These are phyloP conservation scores for Mortierella polycephala DNA, from an alignment of 371 early-diverging fungal genomes.

Conservation along the genomic window DNA sequence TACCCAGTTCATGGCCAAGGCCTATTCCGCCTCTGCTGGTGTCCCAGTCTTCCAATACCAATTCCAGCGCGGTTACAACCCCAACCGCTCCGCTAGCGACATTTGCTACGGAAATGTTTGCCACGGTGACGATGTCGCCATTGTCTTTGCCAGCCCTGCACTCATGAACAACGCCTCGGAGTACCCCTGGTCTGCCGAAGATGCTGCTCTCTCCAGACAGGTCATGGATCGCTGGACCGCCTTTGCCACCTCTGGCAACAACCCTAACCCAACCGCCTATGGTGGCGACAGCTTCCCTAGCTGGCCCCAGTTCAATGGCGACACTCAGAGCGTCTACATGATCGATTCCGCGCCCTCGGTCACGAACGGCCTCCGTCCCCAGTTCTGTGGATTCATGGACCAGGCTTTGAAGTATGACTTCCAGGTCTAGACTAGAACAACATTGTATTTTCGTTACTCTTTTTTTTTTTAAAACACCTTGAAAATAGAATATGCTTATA, in stretches of 20 bases:
- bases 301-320: slow-evolving; percentile 40
- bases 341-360: slow-evolving; percentile 26
- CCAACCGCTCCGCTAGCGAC: slow-evolving; percentile 35
- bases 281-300: slow-evolving; percentile 33
- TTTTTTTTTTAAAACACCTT: no score
- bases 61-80: slow-evolving; percentile 47
- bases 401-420: slow-evolving; percentile 47
- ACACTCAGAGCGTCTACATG: slow-evolving; percentile 38
- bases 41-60: slow-evolving; percentile 50
- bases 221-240: slow-evolving; percentile 54
- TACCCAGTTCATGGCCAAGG: slow-evolving; percentile 48
- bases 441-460: not conserved
- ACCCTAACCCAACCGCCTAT: slow-evolving; percentile 47
- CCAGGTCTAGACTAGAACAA: slow-evolving; percentile 23
- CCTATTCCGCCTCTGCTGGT: slow-evolving; percentile 30
- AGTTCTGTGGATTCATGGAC: slow-evolving; percentile 49
- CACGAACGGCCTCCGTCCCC: slow-evolving; percentile 35
- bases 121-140: slow-evolving; percentile 54
- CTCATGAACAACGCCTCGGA: slow-evolving; percentile 38
- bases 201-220: slow-evolving; percentile 45
- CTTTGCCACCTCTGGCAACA: slow-evolving; percentile 35
- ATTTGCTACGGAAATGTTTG: slow-evolving; percentile 41
- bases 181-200: slow-evolving; percentile 45
- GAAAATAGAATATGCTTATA: no score
- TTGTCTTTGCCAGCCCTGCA: slow-evolving; percentile 54